phyloP scores from a whole-genome alignment of 1,139 yeast species.

The Petasospora fabianii region DNA sequence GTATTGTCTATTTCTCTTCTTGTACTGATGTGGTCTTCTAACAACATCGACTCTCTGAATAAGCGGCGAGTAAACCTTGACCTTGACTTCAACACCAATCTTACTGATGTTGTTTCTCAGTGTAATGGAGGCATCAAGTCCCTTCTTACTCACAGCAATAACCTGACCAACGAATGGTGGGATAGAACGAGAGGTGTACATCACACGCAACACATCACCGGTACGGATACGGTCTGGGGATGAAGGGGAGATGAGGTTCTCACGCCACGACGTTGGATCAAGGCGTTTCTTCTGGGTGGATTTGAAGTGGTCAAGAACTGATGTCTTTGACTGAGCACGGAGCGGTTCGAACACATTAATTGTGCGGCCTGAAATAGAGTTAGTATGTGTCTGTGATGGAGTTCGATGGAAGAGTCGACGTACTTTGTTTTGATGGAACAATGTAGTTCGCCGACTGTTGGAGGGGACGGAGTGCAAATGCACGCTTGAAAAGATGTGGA shows the following conservation, averaged over 20 bases:
- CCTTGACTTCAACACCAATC: conserved; percentile 76
- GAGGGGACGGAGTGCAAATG: conserved; percentile 10
- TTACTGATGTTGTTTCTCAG: conserved; percentile 76
- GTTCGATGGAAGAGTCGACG: conserved; percentile 3
- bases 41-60: conserved; percentile 71
- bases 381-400: conserved; percentile 13
- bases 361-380: conserved; percentile 23
- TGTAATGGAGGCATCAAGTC: conserved; percentile 66
- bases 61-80: conserved; percentile 76
- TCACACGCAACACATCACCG: conserved; percentile 79
- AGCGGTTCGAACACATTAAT: conserved; percentile 35
- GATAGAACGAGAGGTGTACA: conserved; percentile 56
- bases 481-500: conserved; percentile 9
- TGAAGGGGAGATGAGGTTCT: conserved; percentile 45
- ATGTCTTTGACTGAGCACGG: conserved; percentile 20
- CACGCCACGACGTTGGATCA: conserved; percentile 74
- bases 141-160: conserved; percentile 67
- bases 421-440: conserved; percentile 22
- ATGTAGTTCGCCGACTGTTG: conserved; percentile 21
- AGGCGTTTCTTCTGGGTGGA: conserved; percentile 29
- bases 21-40: conserved; percentile 66
- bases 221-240: conserved; percentile 54
- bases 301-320: conserved; percentile 5
- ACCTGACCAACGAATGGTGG: conserved; percentile 68
- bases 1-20: conserved; percentile 77